Conservation (phyloP, 208 protist species). For the Trypanosoma congolense region DNA sequence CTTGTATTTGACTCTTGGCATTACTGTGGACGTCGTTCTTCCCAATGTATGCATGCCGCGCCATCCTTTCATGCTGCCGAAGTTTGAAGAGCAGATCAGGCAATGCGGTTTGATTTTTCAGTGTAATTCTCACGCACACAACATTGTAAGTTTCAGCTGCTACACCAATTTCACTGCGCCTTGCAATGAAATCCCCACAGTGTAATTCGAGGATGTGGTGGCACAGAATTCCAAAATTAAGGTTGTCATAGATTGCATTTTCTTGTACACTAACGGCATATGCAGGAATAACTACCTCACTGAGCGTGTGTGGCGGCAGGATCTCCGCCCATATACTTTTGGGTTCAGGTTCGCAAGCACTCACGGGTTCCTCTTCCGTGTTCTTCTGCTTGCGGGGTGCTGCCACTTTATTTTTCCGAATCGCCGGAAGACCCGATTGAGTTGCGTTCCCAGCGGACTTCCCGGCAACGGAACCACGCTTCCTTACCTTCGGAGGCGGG, state of each 20-base stretch:
- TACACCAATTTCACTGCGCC: slow-evolving; percentile 27
- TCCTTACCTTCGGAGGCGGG: background rate
- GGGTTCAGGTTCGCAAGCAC: background rate
- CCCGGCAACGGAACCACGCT: background rate
- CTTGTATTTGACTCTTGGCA: slow-evolving; percentile 31
- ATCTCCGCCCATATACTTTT: background rate
- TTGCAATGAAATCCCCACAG: slow-evolving; percentile 29
- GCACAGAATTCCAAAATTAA: slow-evolving; percentile 42
- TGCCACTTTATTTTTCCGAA: background rate
- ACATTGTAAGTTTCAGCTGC: slow-evolving; percentile 37
- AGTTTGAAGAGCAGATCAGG: slow-evolving; percentile 34
- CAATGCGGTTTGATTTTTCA: slow-evolving; percentile 8
- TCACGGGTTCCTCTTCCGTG: background rate
- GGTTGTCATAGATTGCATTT: slow-evolving; percentile 60
- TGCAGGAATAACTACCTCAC: background rate
- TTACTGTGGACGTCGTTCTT: slow-evolving; percentile 69
- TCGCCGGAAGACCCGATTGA: background rate
- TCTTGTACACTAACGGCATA: slow-evolving; percentile 36
- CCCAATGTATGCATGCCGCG: slow-evolving; percentile 42
- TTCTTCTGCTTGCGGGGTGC: background rate
- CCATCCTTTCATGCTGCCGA: slow-evolving; percentile 23
- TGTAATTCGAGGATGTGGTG: slow-evolving; percentile 61
- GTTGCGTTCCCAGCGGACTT: background rate
- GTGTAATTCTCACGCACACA: slow-evolving; percentile 35
- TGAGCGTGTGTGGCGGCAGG: background rate